Evolutionary conservation across 352 stramenopile genomes (phyloP).

Genomic region (Phytopythium ostracodes): DNA sequence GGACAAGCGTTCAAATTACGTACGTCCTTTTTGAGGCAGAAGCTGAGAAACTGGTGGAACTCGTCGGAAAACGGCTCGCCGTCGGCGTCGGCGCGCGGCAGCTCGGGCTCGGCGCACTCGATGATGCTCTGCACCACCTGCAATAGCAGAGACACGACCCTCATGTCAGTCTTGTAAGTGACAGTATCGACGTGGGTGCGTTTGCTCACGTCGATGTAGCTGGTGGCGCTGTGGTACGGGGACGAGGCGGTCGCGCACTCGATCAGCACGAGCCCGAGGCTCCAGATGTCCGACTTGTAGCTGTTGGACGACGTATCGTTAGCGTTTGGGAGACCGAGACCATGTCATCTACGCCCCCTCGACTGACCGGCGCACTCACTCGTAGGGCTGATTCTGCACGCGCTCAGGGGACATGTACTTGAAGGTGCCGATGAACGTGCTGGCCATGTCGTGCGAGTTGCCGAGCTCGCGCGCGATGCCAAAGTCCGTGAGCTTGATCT

Average conservation of each 20-base stretch:
- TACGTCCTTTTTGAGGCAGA: slow-evolving; percentile 70
- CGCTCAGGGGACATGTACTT: slow-evolving; percentile 93
- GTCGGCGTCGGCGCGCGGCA: slow-evolving; percentile 27
- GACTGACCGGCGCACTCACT: too few species aligned
- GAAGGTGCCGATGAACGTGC: slow-evolving; percentile 89
- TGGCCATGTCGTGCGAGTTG: slow-evolving; percentile 70
- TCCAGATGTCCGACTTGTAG: slow-evolving; percentile 82
- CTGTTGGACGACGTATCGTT: slow-evolving; percentile 18
- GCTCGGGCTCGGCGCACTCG: slow-evolving; percentile 41
- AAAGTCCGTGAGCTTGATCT: slow-evolving; percentile 83
- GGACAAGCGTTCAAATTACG: neutral
- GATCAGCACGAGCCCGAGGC: slow-evolving; percentile 67
- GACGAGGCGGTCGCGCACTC: slow-evolving; percentile 59
- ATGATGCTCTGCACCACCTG: slow-evolving; percentile 77
- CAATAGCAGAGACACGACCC: neutral
- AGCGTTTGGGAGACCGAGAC: too few species aligned
- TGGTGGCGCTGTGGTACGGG: slow-evolving; percentile 45
- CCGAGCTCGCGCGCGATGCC: slow-evolving; percentile 61
- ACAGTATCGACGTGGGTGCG: neutral
- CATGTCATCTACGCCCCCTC: too few species aligned
- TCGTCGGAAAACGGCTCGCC: slow-evolving; percentile 34
- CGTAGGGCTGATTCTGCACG: slow-evolving; percentile 79
- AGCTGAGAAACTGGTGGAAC: slow-evolving; percentile 52
- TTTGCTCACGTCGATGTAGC: slow-evolving; percentile 60
- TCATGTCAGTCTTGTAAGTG: neutral